phyloP scores from a whole-genome alignment of 2,329 filamentous ascomycete genomes.

The Albifimbria verrucaria region DNA sequence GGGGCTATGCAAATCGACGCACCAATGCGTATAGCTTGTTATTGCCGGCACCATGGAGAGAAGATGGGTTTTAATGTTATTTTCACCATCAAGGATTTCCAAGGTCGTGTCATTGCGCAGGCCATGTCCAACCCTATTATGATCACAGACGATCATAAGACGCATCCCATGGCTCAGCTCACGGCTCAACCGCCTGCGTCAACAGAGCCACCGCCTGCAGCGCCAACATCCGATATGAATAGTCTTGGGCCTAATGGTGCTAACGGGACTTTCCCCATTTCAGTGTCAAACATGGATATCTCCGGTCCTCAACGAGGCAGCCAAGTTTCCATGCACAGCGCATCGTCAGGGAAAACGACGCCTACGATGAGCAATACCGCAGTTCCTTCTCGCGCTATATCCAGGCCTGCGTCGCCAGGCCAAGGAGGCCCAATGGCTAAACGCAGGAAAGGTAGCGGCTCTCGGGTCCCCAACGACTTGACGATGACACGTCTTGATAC shows the following conservation, averaged over 20 bases:
- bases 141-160: constrained; percentile 98
- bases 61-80: constrained; percentile 92
- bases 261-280: constrained; percentile 48
- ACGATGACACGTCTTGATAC: constrained; percentile 81
- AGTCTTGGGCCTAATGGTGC: constrained; percentile 27
- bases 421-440: constrained; percentile 67
- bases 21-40: constrained; percentile 95
- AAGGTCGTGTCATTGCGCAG: constrained; percentile 76
- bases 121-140: constrained; percentile 85
- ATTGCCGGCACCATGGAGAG: constrained; percentile 92
- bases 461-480: constrained; percentile 69
- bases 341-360: constrained; percentile 29
- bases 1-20: constrained; percentile 75
- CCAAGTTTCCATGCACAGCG: constrained; percentile 33
- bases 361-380: constrained; percentile 19
- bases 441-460: constrained; percentile 76
- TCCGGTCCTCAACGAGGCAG: constrained; percentile 51
- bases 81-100: constrained; percentile 85
- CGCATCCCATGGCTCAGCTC: constrained; percentile 46
- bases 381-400: constrained; percentile 42
- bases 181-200: constrained; percentile 8
- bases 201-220: not conserved
- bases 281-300: constrained; percentile 62
- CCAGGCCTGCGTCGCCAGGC: constrained; percentile 70
- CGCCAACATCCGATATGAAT: constrained; percentile 21